Evolutionary conservation across 495 filamentous ascomycete genomes (phyloP).

Genomic region (Aspergillus panamensis): DNA sequence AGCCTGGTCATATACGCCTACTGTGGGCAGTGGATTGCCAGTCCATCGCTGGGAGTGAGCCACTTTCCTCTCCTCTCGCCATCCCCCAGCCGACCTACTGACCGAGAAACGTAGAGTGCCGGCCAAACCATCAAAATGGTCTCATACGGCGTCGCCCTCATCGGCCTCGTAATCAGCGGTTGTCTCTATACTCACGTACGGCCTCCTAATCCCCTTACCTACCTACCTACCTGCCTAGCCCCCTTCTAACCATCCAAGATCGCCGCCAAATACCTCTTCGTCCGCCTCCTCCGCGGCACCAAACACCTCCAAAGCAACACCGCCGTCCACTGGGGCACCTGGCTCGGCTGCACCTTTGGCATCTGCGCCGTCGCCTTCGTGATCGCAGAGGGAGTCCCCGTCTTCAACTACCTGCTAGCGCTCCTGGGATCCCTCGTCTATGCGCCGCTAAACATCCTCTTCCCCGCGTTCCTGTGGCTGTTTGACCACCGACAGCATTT

Average conservation of each 20-base stretch:
- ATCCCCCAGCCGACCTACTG: neutral
- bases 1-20: slow-evolving; percentile 61
- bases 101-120: slow-evolving; percentile 43
- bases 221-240: neutral
- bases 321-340: slow-evolving; percentile 44
- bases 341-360: slow-evolving; percentile 52
- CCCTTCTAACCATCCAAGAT: slow-evolving; percentile 44
- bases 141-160: slow-evolving; percentile 72
- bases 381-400: slow-evolving; percentile 46
- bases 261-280: slow-evolving; percentile 61
- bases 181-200: slow-evolving; percentile 54
- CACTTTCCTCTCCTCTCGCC: neutral
- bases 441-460: slow-evolving; percentile 24
- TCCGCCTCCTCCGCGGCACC: slow-evolving; percentile 53
- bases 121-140: slow-evolving; percentile 57
- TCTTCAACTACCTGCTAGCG: slow-evolving; percentile 62
- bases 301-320: slow-evolving; percentile 55
- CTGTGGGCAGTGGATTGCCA: slow-evolving; percentile 61
- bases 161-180: slow-evolving; percentile 52
- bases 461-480: slow-evolving; percentile 7
- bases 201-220: neutral
- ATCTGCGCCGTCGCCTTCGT: slow-evolving; percentile 62
- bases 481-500: slow-evolving; percentile 8
- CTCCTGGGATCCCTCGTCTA: slow-evolving; percentile 39
- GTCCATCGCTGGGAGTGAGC: slow-evolving; percentile 62